These are phyloP conservation scores for Avena insularis DNA, from an alignment of 176 grass and related monocot genomes.

Conservation along the genomic window DNA sequence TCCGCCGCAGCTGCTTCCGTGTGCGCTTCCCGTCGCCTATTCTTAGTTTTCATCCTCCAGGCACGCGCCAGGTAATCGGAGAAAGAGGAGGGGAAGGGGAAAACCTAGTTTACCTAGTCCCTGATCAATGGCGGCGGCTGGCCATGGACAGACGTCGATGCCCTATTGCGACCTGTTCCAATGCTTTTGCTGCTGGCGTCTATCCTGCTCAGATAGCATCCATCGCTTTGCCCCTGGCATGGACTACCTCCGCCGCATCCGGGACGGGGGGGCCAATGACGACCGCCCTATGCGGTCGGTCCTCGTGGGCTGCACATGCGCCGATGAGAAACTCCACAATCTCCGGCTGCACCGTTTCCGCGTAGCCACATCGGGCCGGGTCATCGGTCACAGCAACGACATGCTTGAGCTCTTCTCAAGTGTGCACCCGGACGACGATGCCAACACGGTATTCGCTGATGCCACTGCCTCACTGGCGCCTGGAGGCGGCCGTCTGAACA, in stretches of 20 bases:
- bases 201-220: background rate
- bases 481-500: background rate
- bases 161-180: background rate
- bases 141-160: background rate
- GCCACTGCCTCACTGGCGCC: background rate
- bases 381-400: background rate
- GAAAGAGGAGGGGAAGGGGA: background rate
- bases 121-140: background rate
- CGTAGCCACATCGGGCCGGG: background rate
- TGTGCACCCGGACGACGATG: background rate
- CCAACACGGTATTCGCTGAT: background rate
- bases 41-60: background rate
- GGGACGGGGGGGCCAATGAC: background rate
- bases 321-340: background rate
- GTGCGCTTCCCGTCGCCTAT: background rate
- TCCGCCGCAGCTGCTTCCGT: background rate
- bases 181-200: background rate
- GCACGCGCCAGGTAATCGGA: background rate
- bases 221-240: background rate
- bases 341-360: conserved; percentile 1
- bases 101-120: background rate
- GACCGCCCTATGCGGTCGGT: background rate
- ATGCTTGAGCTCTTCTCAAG: background rate
- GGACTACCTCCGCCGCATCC: background rate
- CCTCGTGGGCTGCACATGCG: conserved; percentile 19